Conservation (phyloP, 2,329 filamentous ascomycete species). For the Colletotrichum australisinense region DNA sequence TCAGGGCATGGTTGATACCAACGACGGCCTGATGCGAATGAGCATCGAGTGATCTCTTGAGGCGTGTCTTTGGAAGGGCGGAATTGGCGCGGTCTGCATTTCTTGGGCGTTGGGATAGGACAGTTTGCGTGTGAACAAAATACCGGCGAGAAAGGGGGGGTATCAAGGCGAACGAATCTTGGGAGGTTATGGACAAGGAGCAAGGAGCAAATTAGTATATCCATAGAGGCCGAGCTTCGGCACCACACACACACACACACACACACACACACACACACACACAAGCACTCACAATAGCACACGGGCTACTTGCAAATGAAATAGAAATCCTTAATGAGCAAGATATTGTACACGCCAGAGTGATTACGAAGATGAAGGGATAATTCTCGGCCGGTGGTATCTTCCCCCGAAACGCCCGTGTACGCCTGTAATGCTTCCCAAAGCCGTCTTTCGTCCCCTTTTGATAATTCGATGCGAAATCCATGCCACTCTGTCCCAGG, state of each 20-base stretch:
- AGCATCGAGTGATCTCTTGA: constrained; percentile 79
- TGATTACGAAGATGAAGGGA: background rate
- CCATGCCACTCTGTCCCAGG: too few relatives aligned
- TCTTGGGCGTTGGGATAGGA: background rate
- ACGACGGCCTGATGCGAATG: constrained; percentile 96
- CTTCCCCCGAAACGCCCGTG: constrained; percentile 27
- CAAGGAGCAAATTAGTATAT: constrained; percentile 11
- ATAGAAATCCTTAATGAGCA: background rate
- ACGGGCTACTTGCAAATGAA: background rate
- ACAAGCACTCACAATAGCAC: background rate
- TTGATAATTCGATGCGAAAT: background rate
- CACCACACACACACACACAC: background rate
- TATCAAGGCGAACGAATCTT: background rate
- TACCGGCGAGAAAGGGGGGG: background rate
- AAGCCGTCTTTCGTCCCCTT: background rate
- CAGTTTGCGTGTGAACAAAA: background rate
- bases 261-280: background rate
- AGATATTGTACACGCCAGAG: constrained; percentile 2
- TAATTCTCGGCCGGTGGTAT: constrained; percentile 34
- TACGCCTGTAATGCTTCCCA: constrained; percentile 17
- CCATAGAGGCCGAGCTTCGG: constrained; percentile 19
- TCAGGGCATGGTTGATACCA: constrained; percentile 96
- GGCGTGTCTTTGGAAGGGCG: background rate
- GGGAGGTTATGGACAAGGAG: background rate
- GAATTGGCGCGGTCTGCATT: constrained; percentile 3